A percentile compares a stretch with the other conserved stretches of the same genome.
These are phyloP conservation scores for Rhizopogon vesiculosus DNA, from an alignment of 768 basidiomycete species.

Conservation along the genomic window DNA sequence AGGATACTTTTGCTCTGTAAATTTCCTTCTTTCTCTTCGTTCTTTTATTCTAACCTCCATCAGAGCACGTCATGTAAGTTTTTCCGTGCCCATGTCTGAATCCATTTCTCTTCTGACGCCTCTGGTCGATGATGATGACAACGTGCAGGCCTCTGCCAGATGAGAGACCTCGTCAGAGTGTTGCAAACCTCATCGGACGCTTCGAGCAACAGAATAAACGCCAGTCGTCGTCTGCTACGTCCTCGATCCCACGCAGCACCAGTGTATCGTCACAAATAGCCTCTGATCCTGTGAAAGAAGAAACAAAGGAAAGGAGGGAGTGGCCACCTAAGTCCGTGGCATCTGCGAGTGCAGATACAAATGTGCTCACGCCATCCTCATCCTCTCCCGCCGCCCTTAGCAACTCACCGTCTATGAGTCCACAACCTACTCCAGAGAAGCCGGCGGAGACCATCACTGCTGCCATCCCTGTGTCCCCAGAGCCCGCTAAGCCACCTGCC, in stretches of 20 bases:
- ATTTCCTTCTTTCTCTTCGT: slow-evolving; percentile 5
- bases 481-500: slow-evolving; percentile 16
- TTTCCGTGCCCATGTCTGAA: neutral
- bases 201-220: slow-evolving; percentile 82
- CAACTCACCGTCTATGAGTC: slow-evolving; percentile 18
- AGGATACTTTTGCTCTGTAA: slow-evolving; percentile 10
- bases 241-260: slow-evolving; percentile 51
- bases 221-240: slow-evolving; percentile 35
- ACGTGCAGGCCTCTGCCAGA: slow-evolving; percentile 74
- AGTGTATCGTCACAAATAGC: slow-evolving; percentile 62
- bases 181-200: slow-evolving; percentile 86
- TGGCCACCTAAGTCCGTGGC: slow-evolving; percentile 59
- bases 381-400: slow-evolving; percentile 18
- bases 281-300: slow-evolving; percentile 62
- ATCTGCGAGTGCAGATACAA: slow-evolving; percentile 23
- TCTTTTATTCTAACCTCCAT: slow-evolving; percentile 11
- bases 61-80: slow-evolving; percentile 25
- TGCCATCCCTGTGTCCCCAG: slow-evolving; percentile 13
- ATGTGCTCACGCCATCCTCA: slow-evolving; percentile 33
- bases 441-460: slow-evolving; percentile 15
- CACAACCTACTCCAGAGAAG: slow-evolving; percentile 25
- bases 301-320: slow-evolving; percentile 67
- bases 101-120: slow-evolving; percentile 10
- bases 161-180: slow-evolving; percentile 81
- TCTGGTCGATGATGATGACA: neutral